phyloP scores from a whole-genome alignment of 768 basidiomycete genomes.

The Cystobasidium onofrii region DNA sequence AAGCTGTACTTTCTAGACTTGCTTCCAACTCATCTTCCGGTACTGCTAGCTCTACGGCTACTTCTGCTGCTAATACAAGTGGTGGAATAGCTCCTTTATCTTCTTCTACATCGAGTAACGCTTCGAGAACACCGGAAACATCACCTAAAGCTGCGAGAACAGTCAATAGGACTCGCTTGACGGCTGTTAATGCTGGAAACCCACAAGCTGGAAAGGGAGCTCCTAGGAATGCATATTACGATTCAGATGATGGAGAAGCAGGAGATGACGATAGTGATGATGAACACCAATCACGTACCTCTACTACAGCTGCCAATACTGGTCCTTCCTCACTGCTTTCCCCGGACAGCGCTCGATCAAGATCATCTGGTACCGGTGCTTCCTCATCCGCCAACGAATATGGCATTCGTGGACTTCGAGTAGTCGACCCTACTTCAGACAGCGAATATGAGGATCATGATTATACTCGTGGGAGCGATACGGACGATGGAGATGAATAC shows the following conservation, averaged over 20 bases:
- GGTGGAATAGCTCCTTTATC: not conserved
- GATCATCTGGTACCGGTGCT: not conserved
- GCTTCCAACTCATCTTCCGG: not conserved
- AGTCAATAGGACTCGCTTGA: not conserved
- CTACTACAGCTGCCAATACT: not conserved
- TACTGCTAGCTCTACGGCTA: not conserved
- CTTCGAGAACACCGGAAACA: not conserved
- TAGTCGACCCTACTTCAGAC: not conserved
- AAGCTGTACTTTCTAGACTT: not conserved
- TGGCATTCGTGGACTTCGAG: not conserved
- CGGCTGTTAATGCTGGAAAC: not conserved
- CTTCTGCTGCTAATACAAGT: not conserved
- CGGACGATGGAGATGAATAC: constrained; percentile 1
- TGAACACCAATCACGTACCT: not conserved
- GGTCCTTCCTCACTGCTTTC: not conserved
- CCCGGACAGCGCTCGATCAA: not conserved
- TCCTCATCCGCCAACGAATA: not conserved
- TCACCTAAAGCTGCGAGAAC: not conserved
- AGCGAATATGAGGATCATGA: not conserved
- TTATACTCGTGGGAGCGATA: not conserved
- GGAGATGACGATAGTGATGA: not conserved
- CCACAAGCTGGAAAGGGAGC: constrained; percentile 2
- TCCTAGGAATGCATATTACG: constrained; percentile 1
- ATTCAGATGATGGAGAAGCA: not conserved
- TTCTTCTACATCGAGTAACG: not conserved